Evolutionary conservation across 208 protist species (phyloP), one percentile per base, ranked within the genome.

Genomic region (Acanthamoeba royreba): DNA sequence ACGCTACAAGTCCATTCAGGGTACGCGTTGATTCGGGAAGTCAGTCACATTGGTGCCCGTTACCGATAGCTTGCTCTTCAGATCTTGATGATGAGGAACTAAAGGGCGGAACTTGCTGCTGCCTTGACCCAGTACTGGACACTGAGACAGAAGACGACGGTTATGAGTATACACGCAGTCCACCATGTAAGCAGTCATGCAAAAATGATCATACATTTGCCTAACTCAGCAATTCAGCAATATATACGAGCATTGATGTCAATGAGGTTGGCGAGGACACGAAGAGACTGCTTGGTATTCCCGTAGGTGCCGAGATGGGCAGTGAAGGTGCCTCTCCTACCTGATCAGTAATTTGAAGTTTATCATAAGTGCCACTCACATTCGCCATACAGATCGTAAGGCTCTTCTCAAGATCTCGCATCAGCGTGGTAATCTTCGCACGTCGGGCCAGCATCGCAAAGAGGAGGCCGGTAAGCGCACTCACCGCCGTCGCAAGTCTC

Each of bases 181-280:
- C 74, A n/a, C n/a, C n/a, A n/a, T n/a, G n/a, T n/a, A n/a, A n/a
- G n/a, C n/a, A n/a, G n/a, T n/a, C n/a, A n/a, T n/a, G n/a, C n/a
- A n/a, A n/a, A n/a, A n/a, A n/a, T 38, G 42, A 4, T 11, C 28
- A 45, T 85, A 85, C 43, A 33, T 2, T 13, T 25, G 38, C 66
- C 19, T 31, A 19, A 19, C 49, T 55, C 49, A 55, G 58, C 58
- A 15, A 69, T 69, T 28, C n/a, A 85, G 74, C 74, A n/a, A 85
- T 85, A 25, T 85, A 85, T 45, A 53, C 83, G 38, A 90, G 55
- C 38, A 90, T 90, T 28, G 55, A 90, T 22, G 38, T 72, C 83
- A 72, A 45, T n/a, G 83, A 90, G 45, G 55, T 90, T 45, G 83
- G 83, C 2, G 83, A 90, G 25, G 83, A 90, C 25, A 90, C 83